These are phyloP conservation scores for Blakeslea trispora DNA, from an alignment of 371 early-diverging fungal genomes.

Conservation along the genomic window DNA sequence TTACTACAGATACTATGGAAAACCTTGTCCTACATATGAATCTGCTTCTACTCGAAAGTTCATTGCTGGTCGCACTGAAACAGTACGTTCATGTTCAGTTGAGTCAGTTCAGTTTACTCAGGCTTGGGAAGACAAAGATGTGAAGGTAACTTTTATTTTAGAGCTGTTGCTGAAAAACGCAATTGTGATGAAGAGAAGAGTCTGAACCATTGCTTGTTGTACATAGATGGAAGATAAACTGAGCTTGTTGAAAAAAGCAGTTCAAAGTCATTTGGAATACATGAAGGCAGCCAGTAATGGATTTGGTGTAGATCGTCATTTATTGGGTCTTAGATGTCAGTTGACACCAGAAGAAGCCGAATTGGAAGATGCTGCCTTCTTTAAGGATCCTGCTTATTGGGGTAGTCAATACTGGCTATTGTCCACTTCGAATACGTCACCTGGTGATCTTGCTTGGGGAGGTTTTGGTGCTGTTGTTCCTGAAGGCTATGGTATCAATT, in stretches of 20 bases:
- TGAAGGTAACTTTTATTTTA: too few species aligned
- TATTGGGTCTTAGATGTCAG: slow-evolving; percentile 78
- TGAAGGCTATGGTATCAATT: slow-evolving; percentile 91
- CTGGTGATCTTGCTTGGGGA: slow-evolving; percentile 70
- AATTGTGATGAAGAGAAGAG: too few species aligned
- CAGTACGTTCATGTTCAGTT: slow-evolving; percentile 68
- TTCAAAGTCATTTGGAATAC: slow-evolving; percentile 67
- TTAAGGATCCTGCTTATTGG: slow-evolving; percentile 73
- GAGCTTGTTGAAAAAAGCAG: slow-evolving; percentile 61
- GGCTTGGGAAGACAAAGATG: slow-evolving; percentile 64
- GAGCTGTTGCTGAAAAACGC: too few species aligned
- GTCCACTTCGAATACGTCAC: slow-evolving; percentile 86
- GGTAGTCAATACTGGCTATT: slow-evolving; percentile 68
- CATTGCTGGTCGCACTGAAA: slow-evolving; percentile 87
- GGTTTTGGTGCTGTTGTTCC: slow-evolving; percentile 79
- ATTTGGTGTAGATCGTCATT: slow-evolving; percentile 84
- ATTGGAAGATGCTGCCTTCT: slow-evolving; percentile 61
- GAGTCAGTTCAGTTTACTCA: slow-evolving; percentile 71
- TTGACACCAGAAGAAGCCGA: slow-evolving; percentile 75
- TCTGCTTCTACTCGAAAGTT: slow-evolving; percentile 83
- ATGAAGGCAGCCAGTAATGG: slow-evolving; percentile 71
- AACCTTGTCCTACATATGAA: slow-evolving; percentile 79
- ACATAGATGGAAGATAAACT: slow-evolving; percentile 59
- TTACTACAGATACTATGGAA: slow-evolving; percentile 73
- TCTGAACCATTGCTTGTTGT: too few species aligned